Evolutionary conservation across 805 yeast species (phyloP), one percentile per base, ranked within the genome.

Genomic region (Saccharomycopsis javanensis): DNA sequence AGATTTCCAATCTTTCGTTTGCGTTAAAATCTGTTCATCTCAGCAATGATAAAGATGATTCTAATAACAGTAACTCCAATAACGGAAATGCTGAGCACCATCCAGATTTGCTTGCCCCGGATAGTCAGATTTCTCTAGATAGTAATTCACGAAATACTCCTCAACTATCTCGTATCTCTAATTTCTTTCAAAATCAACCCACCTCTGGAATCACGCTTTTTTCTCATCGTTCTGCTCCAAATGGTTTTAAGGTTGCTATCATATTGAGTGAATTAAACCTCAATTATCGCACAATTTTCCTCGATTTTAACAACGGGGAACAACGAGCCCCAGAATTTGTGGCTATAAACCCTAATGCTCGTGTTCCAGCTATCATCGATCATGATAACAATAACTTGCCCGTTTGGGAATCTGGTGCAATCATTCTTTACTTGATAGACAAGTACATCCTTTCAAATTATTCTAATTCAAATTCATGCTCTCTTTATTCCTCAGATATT

Each of bases 341-440:
- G 18, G 79, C 89, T n/a, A 84, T 91, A 60, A 92, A 91, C 69
- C 98, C 98, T 28, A 92, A 92, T 69, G 97, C 97, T 2, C 77
- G 98, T 60, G 96, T 91, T 5, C 98, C 98, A 3, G 96, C 97
- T 1, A 77, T 91, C 56, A 87, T 92, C 55, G 98, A 91, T 70
- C 97, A 92, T 69, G 79, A 79, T 58, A 81, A 81, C 67, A 89
- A 85, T 59, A 86, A 88, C 67, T 78, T 88, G 33, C 78, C 95
- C 1, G 78, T 91, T 30, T 91, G 98, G 98, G 98, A 91, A 71
- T 85, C 95, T 0, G 97, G 98, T 2, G 91, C 97, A 28, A 90
- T 91, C 34, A 81, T 90, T 53, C 74, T 88, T 55, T 94, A 92
- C 68, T 72, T 91, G 60, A 92, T 88, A 31, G 82, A 86, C 60